Evolutionary conservation across 345 rosid genomes (phyloP).

Genomic region (Jatropha curcas): DNA sequence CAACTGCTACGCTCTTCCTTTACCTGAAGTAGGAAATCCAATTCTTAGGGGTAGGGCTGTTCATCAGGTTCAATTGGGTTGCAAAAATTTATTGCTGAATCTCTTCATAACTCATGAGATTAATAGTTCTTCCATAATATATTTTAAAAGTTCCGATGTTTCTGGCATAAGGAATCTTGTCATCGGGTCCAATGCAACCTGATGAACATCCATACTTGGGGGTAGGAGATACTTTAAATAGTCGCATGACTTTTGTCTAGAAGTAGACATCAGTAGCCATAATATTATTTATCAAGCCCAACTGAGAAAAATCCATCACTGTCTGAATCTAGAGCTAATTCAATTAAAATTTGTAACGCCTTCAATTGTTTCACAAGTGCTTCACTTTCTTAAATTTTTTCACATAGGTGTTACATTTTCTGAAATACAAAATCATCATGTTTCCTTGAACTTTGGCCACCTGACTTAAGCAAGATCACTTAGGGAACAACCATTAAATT

Average conservation of each 20-base stretch:
- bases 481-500: neutral
- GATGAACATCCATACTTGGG: too few relatives aligned
- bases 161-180: too few relatives aligned
- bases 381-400: too few relatives aligned
- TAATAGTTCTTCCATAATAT: too few relatives aligned
- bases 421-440: neutral
- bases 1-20: neutral
- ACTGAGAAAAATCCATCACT: neutral
- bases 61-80: too few relatives aligned
- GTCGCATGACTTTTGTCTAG: neutral
- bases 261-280: neutral
- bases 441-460: neutral
- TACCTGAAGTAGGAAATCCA: too few relatives aligned
- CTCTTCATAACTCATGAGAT: too few relatives aligned
- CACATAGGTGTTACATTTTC: neutral
- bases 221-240: neutral
- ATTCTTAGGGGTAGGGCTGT: too few relatives aligned
- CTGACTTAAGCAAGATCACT: neutral
- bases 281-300: too few relatives aligned
- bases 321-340: neutral
- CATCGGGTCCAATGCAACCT: too few relatives aligned
- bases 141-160: too few relatives aligned
- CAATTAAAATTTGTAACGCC: neutral
- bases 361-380: neutral
- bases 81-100: too few relatives aligned